phyloP scores from a whole-genome alignment of 2,329 filamentous ascomycete genomes.

The Calonectria henricotiae region DNA sequence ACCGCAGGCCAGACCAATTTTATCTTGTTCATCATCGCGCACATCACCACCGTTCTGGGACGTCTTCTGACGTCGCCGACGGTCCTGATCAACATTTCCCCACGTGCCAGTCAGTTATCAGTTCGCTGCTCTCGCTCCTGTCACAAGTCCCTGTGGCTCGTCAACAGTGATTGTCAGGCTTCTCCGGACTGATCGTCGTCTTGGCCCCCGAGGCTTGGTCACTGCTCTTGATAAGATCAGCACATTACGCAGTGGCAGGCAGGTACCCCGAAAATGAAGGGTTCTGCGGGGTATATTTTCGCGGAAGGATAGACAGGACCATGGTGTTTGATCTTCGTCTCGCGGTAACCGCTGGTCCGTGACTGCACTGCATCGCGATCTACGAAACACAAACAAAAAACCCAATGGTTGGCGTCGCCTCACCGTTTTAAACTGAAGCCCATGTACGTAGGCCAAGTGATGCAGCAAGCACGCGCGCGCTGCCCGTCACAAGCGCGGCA shows the following conservation, averaged over 20 bases:
- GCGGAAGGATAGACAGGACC: conserved; percentile 41
- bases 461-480: conserved; percentile 2
- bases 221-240: neutral
- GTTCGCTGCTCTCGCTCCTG: conserved; percentile 6
- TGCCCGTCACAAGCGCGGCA: conserved; percentile 11
- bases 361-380: conserved; percentile 38
- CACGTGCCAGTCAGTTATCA: conserved; percentile 40
- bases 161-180: conserved; percentile 13
- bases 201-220: conserved; percentile 2
- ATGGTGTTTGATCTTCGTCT: conserved; percentile 48
- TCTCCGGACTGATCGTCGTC: conserved; percentile 29
- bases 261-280: conserved; percentile 41
- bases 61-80: conserved; percentile 43
- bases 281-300: conserved; percentile 27
- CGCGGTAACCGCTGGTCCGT: conserved; percentile 24
- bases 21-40: conserved; percentile 28
- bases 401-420: conserved; percentile 18
- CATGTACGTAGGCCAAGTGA: conserved; percentile 3
- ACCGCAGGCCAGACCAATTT: conserved; percentile 9
- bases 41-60: conserved; percentile 39
- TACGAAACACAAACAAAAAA: conserved; percentile 14
- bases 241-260: conserved; percentile 16
- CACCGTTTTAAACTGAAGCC: conserved; percentile 50
- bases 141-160: conserved; percentile 16
- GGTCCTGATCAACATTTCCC: conserved; percentile 32